Evolutionary conservation across 2,329 filamentous ascomycete genomes (phyloP).

Genomic region (Claviceps sp.): DNA sequence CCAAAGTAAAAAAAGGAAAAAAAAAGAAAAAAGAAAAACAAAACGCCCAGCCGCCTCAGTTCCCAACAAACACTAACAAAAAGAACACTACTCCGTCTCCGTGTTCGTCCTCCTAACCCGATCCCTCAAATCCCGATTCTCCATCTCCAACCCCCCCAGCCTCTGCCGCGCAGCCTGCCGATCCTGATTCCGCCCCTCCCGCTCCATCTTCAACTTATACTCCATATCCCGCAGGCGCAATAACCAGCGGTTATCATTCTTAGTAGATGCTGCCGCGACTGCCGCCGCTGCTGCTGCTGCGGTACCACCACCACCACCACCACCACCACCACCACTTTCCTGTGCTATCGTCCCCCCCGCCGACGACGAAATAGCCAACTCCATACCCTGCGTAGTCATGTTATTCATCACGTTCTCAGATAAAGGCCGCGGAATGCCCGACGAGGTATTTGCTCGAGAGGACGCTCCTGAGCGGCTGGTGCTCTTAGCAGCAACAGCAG

Average conservation of each 20-base stretch:
- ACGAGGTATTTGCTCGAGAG: constrained; percentile 18
- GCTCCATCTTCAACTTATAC: constrained; percentile 74
- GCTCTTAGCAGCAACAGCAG: constrained; percentile 5
- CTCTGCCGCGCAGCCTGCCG: constrained; percentile 70
- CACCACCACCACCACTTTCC: not conserved
- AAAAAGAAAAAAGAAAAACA: not conserved
- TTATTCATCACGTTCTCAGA: constrained; percentile 8
- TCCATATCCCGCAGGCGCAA: constrained; percentile 79
- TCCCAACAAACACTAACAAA: not conserved
- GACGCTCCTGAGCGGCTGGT: constrained; percentile 18
- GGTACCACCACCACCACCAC: not conserved
- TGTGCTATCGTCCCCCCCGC: not conserved
- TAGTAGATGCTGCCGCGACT: constrained; percentile 4
- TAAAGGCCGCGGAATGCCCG: constrained; percentile 14
- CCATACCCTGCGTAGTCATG: constrained; percentile 9
- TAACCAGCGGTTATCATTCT: constrained; percentile 64
- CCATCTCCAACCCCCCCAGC: constrained; percentile 59
- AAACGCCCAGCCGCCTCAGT: not conserved
- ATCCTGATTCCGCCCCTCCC: constrained; percentile 76
- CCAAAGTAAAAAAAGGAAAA: not conserved
- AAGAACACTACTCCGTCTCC: constrained; percentile 4
- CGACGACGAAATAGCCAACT: constrained; percentile 13
- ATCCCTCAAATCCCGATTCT: constrained; percentile 57
- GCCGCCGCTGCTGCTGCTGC: constrained; percentile 8
- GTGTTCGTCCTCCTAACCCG: constrained; percentile 35